phyloP scores from a whole-genome alignment of 768 basidiomycete species.

The Mycena galopus region DNA sequence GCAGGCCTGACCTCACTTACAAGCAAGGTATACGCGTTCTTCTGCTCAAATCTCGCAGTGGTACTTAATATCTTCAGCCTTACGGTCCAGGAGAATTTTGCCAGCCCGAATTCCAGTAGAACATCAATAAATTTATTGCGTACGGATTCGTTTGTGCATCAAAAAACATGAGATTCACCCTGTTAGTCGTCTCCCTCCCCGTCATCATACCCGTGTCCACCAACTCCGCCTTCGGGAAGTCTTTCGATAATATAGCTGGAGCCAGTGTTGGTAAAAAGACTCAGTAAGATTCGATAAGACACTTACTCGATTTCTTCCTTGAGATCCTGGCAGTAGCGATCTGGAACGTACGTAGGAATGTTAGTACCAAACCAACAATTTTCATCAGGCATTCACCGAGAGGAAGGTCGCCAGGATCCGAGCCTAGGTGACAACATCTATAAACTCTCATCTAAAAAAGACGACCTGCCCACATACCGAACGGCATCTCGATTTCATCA shows the following conservation, averaged over 20 bases:
- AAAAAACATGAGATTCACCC: constrained; percentile 7
- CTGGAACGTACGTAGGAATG: constrained; percentile 49
- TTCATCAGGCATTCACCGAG: constrained; percentile 60
- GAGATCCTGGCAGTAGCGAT: constrained; percentile 88
- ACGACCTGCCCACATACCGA: constrained; percentile 64
- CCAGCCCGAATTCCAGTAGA: constrained; percentile 85
- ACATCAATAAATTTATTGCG: constrained; percentile 33
- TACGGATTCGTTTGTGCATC: constrained; percentile 27
- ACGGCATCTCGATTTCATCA: constrained; percentile 95
- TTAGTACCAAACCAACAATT: not conserved
- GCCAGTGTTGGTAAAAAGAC: constrained; percentile 1
- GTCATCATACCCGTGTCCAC: constrained; percentile 80
- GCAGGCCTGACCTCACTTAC: constrained; percentile 88
- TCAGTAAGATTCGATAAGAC: constrained; percentile 22
- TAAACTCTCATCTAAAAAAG: constrained; percentile 2
- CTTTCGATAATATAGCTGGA: constrained; percentile 76
- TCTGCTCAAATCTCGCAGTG: constrained; percentile 17
- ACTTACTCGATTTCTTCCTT: constrained; percentile 86
- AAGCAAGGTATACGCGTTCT: constrained; percentile 66
- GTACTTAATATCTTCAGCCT: constrained; percentile 64
- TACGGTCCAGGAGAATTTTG: constrained; percentile 96
- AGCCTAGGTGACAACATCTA: constrained; percentile 52
- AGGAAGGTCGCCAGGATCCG: constrained; percentile 78
- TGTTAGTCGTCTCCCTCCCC: constrained; percentile 84
- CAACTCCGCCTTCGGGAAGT: constrained; percentile 81